Base-by-base conservation (phyloP, 352 stramenopile genomes). In the Phytophthora niederhauseri region DNA sequence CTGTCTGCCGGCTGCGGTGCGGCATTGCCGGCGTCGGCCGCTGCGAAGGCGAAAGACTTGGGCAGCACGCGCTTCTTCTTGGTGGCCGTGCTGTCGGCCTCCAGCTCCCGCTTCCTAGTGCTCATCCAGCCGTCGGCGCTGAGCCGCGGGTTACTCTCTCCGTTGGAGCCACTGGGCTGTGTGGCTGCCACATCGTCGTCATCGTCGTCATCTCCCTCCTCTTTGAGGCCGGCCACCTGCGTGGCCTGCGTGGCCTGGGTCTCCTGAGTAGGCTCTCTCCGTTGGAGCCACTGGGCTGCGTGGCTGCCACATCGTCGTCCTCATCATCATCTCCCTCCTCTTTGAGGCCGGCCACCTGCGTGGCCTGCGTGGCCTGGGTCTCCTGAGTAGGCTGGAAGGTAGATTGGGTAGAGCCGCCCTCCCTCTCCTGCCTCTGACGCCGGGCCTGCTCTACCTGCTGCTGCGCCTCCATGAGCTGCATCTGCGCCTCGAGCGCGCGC, bases 11-110 rank as follows among this genome's bases (percentile, higher is more conserved):
- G 12, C 12, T 61, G 55, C 14, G 19, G 7, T 50, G 20, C 49
- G 17, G 57, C 34, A 41, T 66, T 49, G 49, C 52, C 53, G 0
- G 34, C 53, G 28, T 70, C 59, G 54, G 69, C 26, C 12, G 68
- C 51, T 24, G 59, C 66, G 19, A 66, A 52, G 41, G 15, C 56
- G 28, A 79, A 79, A 0, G 72, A 79, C 6, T 57, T 24, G 12
- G 75, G 75, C 26, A 80, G 49, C 51, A 72, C 34, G 4, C 65
- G 57, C 30, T 77, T 82, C 48, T 73, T 73, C 36, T 73, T 75
- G 8, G 45, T 2, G 3, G 38, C 46, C 17, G 26, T 49, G 17
- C 48, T 49, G 30, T 73, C 46, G 0, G 45, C 51, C 24, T 76
- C 63, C 15, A 58, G 19, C 20, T 65, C 68, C n/a, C 53, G 46